Conservation (phyloP, 495 filamentous ascomycete genomes). For the Echria macrotheca region DNA sequence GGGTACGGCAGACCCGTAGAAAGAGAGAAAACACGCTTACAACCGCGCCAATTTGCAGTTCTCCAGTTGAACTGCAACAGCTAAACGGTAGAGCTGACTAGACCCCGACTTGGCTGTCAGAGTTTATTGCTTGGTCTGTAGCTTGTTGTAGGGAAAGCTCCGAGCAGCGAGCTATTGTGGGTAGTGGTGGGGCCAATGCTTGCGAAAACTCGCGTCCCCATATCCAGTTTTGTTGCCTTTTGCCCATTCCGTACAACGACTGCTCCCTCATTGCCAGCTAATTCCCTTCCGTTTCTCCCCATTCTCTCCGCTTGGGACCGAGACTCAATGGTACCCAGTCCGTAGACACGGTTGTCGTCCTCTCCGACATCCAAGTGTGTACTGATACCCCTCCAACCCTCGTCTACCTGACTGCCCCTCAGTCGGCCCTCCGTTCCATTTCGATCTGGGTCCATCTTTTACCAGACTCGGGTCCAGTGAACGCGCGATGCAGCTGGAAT, state of each 20-base stretch:
- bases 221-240: neutral
- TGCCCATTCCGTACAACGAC: too few relatives aligned
- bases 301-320: too few relatives aligned
- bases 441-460: too few relatives aligned
- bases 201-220: slow-evolving; percentile 2
- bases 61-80: slow-evolving; percentile 5
- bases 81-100: neutral
- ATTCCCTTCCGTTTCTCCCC: too few relatives aligned
- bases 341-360: too few relatives aligned
- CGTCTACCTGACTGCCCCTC: neutral
- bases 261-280: too few relatives aligned
- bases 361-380: too few relatives aligned
- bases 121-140: neutral
- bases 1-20: neutral
- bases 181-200: slow-evolving; percentile 6
- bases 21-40: neutral
- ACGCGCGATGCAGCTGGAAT: slow-evolving; percentile 17
- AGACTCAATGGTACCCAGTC: too few relatives aligned
- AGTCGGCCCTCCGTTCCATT: too few relatives aligned
- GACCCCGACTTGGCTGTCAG: neutral
- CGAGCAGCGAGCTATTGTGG: neutral
- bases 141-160: neutral
- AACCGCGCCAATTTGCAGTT: too few relatives aligned
- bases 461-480: slow-evolving; percentile 10
- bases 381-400: neutral